Evolutionary conservation across 345 rosid genomes (phyloP).

Genomic region (Clarkia xantiana): DNA sequence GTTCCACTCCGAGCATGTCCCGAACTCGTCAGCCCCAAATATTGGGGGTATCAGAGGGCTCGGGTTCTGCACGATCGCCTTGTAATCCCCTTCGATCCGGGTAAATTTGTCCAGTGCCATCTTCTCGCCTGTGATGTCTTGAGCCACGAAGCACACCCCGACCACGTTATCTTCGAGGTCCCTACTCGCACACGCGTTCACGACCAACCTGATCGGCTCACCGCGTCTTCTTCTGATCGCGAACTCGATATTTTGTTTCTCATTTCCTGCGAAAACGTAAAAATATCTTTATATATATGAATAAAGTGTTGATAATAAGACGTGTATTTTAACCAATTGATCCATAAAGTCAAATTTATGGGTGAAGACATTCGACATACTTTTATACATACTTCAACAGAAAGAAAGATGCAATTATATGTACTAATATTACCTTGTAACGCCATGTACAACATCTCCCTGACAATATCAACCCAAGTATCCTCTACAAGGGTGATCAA

Average conservation of each 20-base stretch:
- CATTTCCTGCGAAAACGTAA: too few species aligned
- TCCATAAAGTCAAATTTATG: too few species aligned
- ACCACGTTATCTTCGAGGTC: slow-evolving; percentile 70
- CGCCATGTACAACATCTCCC: slow-evolving; percentile 57
- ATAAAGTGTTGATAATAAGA: neutral
- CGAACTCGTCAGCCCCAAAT: slow-evolving; percentile 79
- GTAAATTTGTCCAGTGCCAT: slow-evolving; percentile 92
- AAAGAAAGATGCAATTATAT: neutral
- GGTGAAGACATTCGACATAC: too few species aligned
- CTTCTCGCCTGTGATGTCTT: slow-evolving; percentile 90
- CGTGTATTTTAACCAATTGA: too few species aligned
- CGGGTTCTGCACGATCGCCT: slow-evolving; percentile 80
- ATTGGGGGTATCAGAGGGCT: slow-evolving; percentile 92
- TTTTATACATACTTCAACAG: neutral
- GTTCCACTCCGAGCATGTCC: slow-evolving; percentile 99
- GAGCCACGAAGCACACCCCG: slow-evolving; percentile 93
- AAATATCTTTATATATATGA: too few species aligned
- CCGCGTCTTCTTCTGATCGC: slow-evolving; percentile 66
- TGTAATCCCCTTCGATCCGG: slow-evolving; percentile 93
- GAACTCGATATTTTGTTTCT: slow-evolving; percentile 70
- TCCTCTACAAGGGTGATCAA: slow-evolving; percentile 76
- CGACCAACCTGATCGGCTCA: slow-evolving; percentile 68
- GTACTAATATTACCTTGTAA: slow-evolving; percentile 47
- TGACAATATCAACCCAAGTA: slow-evolving; percentile 48
- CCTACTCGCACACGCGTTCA: slow-evolving; percentile 84